Conservation (phyloP, 805 yeast genomes). For the Saccharomycopsis sp. region DNA sequence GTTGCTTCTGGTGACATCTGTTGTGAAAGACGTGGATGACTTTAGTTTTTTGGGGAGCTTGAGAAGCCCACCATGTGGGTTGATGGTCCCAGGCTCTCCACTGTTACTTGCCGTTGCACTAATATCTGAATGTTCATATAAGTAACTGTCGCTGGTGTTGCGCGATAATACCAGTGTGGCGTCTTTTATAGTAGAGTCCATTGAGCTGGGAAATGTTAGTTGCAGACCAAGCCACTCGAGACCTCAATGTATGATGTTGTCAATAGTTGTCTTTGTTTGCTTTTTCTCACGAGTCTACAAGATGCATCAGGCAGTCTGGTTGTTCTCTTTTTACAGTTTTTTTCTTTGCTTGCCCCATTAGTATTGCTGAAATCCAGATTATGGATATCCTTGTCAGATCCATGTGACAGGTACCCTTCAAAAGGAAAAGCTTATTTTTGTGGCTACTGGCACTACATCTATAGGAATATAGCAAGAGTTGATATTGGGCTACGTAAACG, state of each 20-base stretch:
- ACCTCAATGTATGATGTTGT: no score
- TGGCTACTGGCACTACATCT: neutral
- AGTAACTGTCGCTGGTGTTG: neutral
- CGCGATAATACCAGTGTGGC: neutral
- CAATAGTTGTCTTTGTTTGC: no score
- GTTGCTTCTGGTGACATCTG: neutral
- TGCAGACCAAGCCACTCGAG: neutral
- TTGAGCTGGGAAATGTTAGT: neutral
- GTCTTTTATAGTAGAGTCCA: neutral
- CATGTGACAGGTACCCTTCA: neutral
- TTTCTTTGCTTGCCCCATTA: neutral
- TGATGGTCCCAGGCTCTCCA: neutral
- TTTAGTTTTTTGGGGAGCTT: neutral
- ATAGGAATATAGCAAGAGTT: neutral
- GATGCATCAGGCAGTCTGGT: no score
- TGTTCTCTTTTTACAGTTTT: neutral
- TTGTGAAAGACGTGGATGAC: neutral
- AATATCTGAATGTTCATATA: neutral
- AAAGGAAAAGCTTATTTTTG: neutral
- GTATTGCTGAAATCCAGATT: neutral
- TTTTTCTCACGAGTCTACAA: no score
- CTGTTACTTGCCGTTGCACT: neutral
- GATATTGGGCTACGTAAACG: neutral
- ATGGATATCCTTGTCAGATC: neutral
- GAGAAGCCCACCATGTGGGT: neutral